These are phyloP conservation scores for Fallopia convolvulus DNA, from an alignment of 148 eudicot genomes.

Conservation along the genomic window DNA sequence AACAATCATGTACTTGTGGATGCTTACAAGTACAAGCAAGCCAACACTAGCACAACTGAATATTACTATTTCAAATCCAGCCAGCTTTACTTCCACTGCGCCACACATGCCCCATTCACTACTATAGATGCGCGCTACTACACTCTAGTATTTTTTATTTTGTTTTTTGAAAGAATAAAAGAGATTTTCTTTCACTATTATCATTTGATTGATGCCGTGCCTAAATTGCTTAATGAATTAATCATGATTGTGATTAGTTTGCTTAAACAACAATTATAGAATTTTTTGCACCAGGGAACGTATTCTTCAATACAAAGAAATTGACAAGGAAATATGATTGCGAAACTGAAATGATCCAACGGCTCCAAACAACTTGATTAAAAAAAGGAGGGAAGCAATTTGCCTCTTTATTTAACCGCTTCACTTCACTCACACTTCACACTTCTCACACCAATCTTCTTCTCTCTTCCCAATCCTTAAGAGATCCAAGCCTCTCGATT, in stretches of 20 bases:
- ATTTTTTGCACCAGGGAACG: background rate
- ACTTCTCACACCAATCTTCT: background rate
- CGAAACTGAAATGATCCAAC: background rate
- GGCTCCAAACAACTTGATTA: background rate
- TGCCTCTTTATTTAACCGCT: background rate
- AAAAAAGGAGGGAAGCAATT: conserved; percentile 1
- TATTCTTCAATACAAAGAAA: background rate
- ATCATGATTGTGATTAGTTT: background rate
- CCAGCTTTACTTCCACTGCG: too few relatives aligned
- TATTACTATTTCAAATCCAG: too few relatives aligned
- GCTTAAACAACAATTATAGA: background rate
- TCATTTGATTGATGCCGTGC: too few relatives aligned
- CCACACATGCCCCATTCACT: too few relatives aligned
- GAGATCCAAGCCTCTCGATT: background rate
- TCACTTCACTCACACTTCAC: background rate
- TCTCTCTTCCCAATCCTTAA: background rate
- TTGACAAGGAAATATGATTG: background rate
- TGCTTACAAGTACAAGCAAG: too few relatives aligned
- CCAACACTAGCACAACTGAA: too few relatives aligned
- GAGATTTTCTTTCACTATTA: too few relatives aligned
- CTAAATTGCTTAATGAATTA: too few relatives aligned
- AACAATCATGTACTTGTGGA: too few relatives aligned
- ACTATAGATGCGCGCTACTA: too few relatives aligned
- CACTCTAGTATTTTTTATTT: too few relatives aligned
- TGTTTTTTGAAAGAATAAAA: too few relatives aligned